Base-by-base conservation (phyloP, 2,329 filamentous ascomycete genomes). In the Geosmithia flava region DNA sequence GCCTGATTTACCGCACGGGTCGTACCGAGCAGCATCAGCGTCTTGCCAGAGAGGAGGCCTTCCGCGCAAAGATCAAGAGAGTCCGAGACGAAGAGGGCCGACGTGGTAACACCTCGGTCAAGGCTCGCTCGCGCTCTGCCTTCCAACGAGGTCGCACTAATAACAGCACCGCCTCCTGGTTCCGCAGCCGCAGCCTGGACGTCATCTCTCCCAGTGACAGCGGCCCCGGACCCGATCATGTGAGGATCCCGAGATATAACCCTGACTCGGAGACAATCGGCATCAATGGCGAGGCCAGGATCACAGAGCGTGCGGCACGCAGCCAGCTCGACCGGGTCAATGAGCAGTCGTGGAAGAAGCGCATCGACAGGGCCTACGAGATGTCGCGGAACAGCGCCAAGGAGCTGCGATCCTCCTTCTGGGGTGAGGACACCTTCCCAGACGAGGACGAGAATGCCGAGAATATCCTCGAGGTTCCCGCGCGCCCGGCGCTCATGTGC, bases 1-100 rank as follows among this genome's bases (percentile, higher is more conserved):
- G 90, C 16, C 82, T 89, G 59, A 98, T 98, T 47, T 98, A 97
- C 62, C 82, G 91, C 30, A 80, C 87, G 44, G 93, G 94, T 1
- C 74, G 91, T 19, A 71, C 90, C 48, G 93, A 98, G 63, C 91
- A 97, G 64, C 83, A 84, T 60, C 93, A 97, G 63, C 79, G 93
- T 19, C 70, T 95, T 48, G 90, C 91, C 4, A 81, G 93, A 42
- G 88, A 95, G 62, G 88, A 95, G 54, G 91, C 91, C 0, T 97
- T 94, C 64, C 72, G 81, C 15, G 71, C 95, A 50, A 98, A 98
- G 62, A 76, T 85, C 15, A 94, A 90, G 62, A 90, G 85, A 58
- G 78, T 96, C 19, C 78, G 81, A 49, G 84, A 91, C 52, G 81
- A 88, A 49, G 80, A 83, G 54, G 69, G 72, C 17, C 71, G 72